These are phyloP conservation scores for Ilex aquifolium DNA, from an alignment of 257 asterid species.

Conservation along the genomic window DNA sequence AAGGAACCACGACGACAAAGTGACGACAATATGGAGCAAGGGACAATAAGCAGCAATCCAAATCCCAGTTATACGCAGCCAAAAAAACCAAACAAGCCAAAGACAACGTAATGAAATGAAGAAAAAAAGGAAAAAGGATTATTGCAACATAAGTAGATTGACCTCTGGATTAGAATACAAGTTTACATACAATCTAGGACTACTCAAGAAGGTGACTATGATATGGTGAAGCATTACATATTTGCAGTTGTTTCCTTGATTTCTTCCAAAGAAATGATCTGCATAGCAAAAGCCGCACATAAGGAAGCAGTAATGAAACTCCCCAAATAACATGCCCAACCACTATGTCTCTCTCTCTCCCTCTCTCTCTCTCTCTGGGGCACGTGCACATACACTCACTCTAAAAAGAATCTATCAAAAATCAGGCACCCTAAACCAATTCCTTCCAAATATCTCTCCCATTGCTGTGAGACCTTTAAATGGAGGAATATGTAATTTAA, in stretches of 20 bases:
- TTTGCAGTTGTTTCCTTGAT: constrained; percentile 76
- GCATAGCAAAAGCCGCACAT: constrained; percentile 19
- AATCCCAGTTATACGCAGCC: too few species aligned
- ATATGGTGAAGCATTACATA: constrained; percentile 34
- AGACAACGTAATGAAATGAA: too few species aligned
- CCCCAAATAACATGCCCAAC: neutral
- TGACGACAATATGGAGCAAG: too few species aligned
- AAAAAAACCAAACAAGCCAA: too few species aligned
- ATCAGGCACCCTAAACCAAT: too few species aligned
- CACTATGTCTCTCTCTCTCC: neutral
- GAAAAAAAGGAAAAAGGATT: too few species aligned
- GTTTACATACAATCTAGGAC: constrained; percentile 29
- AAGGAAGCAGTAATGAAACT: constrained; percentile 8
- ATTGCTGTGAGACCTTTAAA: neutral
- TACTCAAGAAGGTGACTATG: constrained; percentile 15
- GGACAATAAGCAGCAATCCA: too few species aligned
- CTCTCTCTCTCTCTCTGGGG: neutral
- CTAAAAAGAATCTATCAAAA: too few species aligned
- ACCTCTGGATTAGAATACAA: constrained; percentile 10
- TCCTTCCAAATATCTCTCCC: too few species aligned
- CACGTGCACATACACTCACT: too few species aligned
- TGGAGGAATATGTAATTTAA: neutral
- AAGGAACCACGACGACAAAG: too few species aligned
- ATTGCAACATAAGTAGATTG: too few species aligned
- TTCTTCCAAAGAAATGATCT: constrained; percentile 69